These are phyloP conservation scores for Suillus occidentalis DNA, from an alignment of 768 basidiomycete genomes.

Conservation along the genomic window DNA sequence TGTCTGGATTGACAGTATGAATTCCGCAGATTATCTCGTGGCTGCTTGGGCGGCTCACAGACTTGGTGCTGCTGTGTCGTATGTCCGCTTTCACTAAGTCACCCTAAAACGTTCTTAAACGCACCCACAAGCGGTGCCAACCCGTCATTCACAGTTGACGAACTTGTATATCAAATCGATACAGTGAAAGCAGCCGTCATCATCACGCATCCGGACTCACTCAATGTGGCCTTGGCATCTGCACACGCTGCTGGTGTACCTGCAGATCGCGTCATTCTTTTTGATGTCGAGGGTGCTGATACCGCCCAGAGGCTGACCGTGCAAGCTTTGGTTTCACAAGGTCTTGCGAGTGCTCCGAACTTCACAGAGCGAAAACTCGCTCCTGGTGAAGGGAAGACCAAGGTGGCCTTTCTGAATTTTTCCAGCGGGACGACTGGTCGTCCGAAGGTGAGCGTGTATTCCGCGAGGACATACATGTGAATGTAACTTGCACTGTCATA, in stretches of 20 bases:
- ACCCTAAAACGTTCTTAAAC: constrained; percentile 3
- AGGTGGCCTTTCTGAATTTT: constrained; percentile 69
- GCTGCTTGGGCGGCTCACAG: constrained; percentile 57
- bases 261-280: constrained; percentile 44
- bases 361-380: constrained; percentile 53
- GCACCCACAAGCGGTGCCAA: constrained; percentile 53
- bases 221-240: constrained; percentile 46
- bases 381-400: constrained; percentile 64
- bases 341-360: constrained; percentile 36
- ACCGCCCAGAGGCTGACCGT: constrained; percentile 35
- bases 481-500: neutral
- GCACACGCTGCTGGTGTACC: constrained; percentile 41
- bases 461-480: neutral
- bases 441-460: constrained; percentile 53
- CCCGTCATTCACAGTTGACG: constrained; percentile 56
- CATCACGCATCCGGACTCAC: constrained; percentile 46
- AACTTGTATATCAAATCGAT: constrained; percentile 57
- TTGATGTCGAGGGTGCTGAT: constrained; percentile 27
- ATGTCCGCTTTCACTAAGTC: constrained; percentile 23
- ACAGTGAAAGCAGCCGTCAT: constrained; percentile 48
- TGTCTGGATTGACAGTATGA: neutral
- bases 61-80: constrained; percentile 60
- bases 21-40: constrained; percentile 49
- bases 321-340: constrained; percentile 48
- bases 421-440: constrained; percentile 77